These are phyloP conservation scores for Eucalyptus coolabah DNA, from an alignment of 345 rosid species.

Conservation along the genomic window DNA sequence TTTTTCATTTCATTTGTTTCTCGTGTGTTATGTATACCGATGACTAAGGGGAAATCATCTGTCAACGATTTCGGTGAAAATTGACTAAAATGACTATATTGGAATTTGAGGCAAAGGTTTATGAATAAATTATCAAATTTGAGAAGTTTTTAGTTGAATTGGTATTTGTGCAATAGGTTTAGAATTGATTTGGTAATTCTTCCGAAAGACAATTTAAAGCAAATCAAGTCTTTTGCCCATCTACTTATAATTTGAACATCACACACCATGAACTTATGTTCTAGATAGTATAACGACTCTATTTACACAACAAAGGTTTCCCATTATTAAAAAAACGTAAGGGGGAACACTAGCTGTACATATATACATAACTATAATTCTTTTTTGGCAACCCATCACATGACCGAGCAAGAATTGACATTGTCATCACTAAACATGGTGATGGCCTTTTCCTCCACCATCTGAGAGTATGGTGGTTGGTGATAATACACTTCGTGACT, in stretches of 20 bases:
- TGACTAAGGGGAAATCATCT: background rate
- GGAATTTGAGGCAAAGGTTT: background rate
- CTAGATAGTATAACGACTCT: background rate
- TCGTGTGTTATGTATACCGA: background rate
- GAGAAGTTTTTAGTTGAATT: background rate
- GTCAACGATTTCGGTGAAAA: background rate
- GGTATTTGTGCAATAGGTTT: background rate
- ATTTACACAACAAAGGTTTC: background rate
- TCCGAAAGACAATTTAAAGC: background rate
- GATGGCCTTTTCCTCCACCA: background rate
- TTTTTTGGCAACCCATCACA: background rate
- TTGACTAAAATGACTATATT: background rate
- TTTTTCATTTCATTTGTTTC: background rate
- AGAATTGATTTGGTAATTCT: background rate
- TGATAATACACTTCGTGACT: background rate
- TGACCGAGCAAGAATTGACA: background rate
- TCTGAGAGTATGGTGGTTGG: background rate
- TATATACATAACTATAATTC: background rate
- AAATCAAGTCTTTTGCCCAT: background rate
- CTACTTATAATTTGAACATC: background rate
- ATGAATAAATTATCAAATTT: background rate
- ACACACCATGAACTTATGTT: background rate
- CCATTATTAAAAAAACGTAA: background rate
- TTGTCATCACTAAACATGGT: conserved; percentile 1
- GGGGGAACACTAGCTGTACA: background rate